Evolutionary conservation across 2,329 filamentous ascomycete species (phyloP).

Genomic region (Tolypocladium ophioglossoides): DNA sequence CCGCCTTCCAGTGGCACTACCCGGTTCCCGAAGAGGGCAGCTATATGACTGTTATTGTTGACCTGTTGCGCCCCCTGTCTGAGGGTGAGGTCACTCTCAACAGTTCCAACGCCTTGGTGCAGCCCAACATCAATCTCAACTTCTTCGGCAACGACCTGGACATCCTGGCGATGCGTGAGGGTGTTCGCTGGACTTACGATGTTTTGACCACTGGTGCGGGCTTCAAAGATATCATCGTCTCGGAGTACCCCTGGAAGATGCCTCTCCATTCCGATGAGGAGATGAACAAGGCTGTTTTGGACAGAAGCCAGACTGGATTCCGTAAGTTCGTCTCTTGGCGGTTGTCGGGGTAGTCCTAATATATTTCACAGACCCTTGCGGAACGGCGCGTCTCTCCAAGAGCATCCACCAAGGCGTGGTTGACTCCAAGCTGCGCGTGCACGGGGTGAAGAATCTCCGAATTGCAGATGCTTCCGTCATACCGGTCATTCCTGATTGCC

Average conservation of each 20-base stretch:
- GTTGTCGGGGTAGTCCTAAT: too few species aligned
- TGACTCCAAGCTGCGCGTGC: conserved; percentile 38
- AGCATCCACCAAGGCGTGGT: conserved; percentile 41
- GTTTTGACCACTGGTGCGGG: conserved; percentile 45
- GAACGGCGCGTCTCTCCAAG: conserved; percentile 42
- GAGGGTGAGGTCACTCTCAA: conserved; percentile 45
- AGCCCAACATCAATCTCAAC: conserved; percentile 50
- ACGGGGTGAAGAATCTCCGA: conserved; percentile 41
- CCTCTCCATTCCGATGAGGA: conserved; percentile 41
- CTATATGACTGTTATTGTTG: conserved; percentile 46
- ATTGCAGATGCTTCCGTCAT: conserved; percentile 46
- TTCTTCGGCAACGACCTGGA: conserved; percentile 46
- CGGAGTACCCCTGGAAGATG: conserved; percentile 51
- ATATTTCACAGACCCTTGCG: conserved; percentile 35
- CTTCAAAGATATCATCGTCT: conserved; percentile 41
- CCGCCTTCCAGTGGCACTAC: conserved; percentile 37
- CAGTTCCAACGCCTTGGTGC: conserved; percentile 44
- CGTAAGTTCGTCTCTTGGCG: conserved; percentile 15
- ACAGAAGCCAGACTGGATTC: conserved; percentile 49
- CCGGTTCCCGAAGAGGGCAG: conserved; percentile 29
- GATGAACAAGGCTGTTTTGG: conserved; percentile 46
- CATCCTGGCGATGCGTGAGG: conserved; percentile 48
- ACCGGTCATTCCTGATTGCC: conserved; percentile 43
- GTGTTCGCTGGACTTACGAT: conserved; percentile 44
- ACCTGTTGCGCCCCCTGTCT: conserved; percentile 30